These are phyloP conservation scores for Spinellus fusiger DNA, from an alignment of 192 early-diverging fungal genomes.

Conservation along the genomic window DNA sequence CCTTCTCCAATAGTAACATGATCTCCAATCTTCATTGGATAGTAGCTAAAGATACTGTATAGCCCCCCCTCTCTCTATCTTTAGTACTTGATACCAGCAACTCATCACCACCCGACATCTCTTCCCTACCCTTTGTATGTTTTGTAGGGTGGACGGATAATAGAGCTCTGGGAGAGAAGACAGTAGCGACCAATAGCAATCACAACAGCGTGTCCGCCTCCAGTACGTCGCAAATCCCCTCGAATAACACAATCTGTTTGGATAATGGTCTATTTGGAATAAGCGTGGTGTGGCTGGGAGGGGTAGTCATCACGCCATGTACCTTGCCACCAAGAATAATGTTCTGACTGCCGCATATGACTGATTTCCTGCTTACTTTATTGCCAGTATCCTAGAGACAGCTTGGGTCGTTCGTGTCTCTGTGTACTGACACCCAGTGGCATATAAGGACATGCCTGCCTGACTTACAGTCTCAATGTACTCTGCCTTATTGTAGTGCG, in stretches of 20 bases:
- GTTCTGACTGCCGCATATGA: conserved; percentile 93
- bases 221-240: conserved; percentile 88
- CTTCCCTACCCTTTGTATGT: conserved; percentile 73
- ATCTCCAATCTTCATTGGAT: conserved; percentile 96
- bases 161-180: conserved; percentile 63
- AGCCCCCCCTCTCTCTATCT: conserved; percentile 1
- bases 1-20: conserved; percentile 84
- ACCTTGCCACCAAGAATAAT: conserved; percentile 95
- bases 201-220: conserved; percentile 78
- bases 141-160: conserved; percentile 93
- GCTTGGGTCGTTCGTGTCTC: not conserved
- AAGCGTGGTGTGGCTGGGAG: not conserved
- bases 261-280: conserved; percentile 70
- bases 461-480: conserved; percentile 88
- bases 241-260: conserved; percentile 87
- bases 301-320: not conserved
- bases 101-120: not conserved
- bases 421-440: not conserved
- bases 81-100: not conserved
- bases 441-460: not conserved
- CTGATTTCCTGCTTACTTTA: conserved; percentile 88
- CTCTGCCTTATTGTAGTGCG: conserved; percentile 74
- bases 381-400: conserved; percentile 82
- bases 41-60: conserved; percentile 86
- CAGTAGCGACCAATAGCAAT: conserved; percentile 92